Base-by-base conservation (phyloP, 805 yeast species). In the Kluyveromyces lactis region DNA sequence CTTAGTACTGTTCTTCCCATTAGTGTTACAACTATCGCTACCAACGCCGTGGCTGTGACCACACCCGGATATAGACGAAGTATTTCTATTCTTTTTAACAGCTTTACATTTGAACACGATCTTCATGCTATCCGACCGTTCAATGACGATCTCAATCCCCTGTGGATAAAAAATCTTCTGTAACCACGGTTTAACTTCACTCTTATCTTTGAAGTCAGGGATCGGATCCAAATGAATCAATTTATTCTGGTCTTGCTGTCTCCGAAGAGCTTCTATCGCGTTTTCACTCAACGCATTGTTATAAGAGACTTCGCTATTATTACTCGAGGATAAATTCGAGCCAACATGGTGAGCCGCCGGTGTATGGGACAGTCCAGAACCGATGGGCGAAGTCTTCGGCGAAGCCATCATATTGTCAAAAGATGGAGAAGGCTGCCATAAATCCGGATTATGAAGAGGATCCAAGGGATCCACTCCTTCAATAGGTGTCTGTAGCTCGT, bases 111-210 rank as follows among this genome's bases (percentile, higher is more conserved):
- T 73, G 60, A 78, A 78, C 13, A 77, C 75, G 15, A 78, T 75
- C 55, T 78, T 78, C 32, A 71, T 62, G 35, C 66, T 70, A 55
- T 78, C 85, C 3, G 79, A 73, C 23, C 85, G 58, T 59, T 76
- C 83, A 40, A 78, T 77, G 12, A 75, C 83, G 10, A 78, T 64
- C 40, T 68, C 68, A 30, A 75, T 69, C 4, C 80, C 79, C 45
- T 66, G 67, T 6, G 65, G 57, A n/a, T 62, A 59, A 36, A 69
- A 61, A 40, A 75, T 67, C 36, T 65, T 58, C 47, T 67, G 75
- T 38, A 78, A 56, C 82, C 83, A 77, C 4, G 83, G 82, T 52
- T 78, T 78, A 46, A 78, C 75, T 18, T 68, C 71, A 23, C 67
- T 58, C 47, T 67, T 73, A 41, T 66, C 68, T 26, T 56, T 49